These are phyloP conservation scores for Alternaria alternata DNA, from an alignment of 2,329 filamentous ascomycete species.

Conservation along the genomic window DNA sequence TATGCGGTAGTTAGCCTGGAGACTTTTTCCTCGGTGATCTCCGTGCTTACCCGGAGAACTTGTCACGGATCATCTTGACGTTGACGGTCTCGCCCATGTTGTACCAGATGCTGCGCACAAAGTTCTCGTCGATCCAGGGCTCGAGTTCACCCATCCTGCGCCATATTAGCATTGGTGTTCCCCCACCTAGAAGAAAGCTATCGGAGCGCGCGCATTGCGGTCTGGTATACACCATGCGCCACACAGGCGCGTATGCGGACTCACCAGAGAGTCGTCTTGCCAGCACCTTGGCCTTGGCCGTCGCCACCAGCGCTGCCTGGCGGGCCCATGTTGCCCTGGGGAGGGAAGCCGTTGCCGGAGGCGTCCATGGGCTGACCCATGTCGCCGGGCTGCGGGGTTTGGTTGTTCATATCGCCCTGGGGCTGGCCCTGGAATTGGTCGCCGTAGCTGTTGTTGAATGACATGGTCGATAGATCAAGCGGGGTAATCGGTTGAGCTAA, in stretches of 20 bases:
- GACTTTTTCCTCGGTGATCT: conserved; percentile 21
- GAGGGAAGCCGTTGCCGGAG: conserved; percentile 59
- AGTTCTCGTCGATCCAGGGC: conserved; percentile 99
- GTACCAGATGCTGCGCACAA: conserved; percentile 94
- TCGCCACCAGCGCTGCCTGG: conserved; percentile 49
- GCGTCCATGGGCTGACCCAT: conserved; percentile 67
- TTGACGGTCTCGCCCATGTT: conserved; percentile 94
- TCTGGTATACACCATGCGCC: conserved; percentile 4
- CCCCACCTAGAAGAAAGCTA: not conserved
- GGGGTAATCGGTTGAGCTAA: conserved; percentile 26
- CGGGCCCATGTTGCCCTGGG: conserved; percentile 56
- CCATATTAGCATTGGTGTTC: conserved; percentile 30
- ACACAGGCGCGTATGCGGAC: conserved; percentile 27
- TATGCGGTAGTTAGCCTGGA: conserved; percentile 58
- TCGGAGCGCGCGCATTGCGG: not conserved
- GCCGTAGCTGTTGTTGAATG: conserved; percentile 69
- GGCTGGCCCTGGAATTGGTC: conserved; percentile 68
- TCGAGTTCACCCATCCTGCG: conserved; percentile 98
- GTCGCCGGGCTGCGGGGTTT: conserved; percentile 54
- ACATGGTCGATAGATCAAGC: conserved; percentile 60
- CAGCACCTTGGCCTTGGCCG: conserved; percentile 51
- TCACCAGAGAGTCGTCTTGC: conserved; percentile 64
- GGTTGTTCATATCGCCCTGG: conserved; percentile 60
- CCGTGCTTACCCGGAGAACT: conserved; percentile 84
- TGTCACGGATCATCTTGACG: conserved; percentile 99